These are phyloP conservation scores for Argentina anserina DNA, from an alignment of 306 rosid species.

Conservation along the genomic window DNA sequence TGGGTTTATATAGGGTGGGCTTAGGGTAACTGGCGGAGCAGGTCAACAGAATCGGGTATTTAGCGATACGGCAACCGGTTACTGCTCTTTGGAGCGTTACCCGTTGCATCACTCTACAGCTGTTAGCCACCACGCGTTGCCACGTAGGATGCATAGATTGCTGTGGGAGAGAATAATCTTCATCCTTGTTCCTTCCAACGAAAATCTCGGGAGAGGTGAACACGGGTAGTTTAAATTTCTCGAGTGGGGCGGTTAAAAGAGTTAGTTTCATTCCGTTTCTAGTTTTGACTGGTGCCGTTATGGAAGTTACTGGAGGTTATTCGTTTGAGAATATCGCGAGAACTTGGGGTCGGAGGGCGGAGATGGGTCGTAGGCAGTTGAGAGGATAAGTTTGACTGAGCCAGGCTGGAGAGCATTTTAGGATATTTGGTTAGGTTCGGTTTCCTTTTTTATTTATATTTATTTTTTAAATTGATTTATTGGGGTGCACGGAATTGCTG, in stretches of 20 bases:
- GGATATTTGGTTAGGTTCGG: constrained; percentile 20
- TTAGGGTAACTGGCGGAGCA: constrained; percentile 44
- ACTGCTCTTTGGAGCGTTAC: constrained; percentile 21
- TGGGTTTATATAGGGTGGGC: constrained; percentile 34
- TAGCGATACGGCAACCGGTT: constrained; percentile 35
- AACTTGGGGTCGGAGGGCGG: not conserved
- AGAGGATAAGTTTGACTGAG: constrained; percentile 46
- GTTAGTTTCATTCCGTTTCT: constrained; percentile 24
- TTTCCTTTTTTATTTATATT: not conserved
- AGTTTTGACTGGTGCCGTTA: constrained; percentile 17
- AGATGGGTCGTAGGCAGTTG: not conserved
- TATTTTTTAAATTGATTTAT: not conserved
- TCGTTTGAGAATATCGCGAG: constrained; percentile 10
- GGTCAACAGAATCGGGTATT: constrained; percentile 36
- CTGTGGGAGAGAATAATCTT: constrained; percentile 9
- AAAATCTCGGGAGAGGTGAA: constrained; percentile 7
- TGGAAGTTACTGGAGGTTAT: constrained; percentile 18
- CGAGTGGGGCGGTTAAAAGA: not conserved
- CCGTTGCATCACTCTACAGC: constrained; percentile 29
- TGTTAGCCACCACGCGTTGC: constrained; percentile 35
- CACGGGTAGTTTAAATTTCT: not conserved
- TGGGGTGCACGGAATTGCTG: constrained; percentile 17
- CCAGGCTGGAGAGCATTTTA: constrained; percentile 50
- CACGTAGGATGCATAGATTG: constrained; percentile 30
- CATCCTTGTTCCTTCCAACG: constrained; percentile 14